Evolutionary conservation across 805 yeast genomes (phyloP).

Genomic region (Saturnispora zaruensis): DNA sequence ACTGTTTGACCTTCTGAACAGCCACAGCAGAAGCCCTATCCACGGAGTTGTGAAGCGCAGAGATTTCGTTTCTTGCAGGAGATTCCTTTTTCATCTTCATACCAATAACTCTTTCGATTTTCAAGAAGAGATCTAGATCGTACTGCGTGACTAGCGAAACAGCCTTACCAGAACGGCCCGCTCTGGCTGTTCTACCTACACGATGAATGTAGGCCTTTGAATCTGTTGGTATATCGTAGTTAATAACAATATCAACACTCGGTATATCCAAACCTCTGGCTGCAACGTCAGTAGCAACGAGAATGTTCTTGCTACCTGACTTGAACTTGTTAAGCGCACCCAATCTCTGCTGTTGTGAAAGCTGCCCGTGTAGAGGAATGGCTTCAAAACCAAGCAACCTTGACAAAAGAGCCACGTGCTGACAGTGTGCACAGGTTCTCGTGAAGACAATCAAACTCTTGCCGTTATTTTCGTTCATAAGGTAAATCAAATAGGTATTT

Average conservation of each 20-base stretch:
- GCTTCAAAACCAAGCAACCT: conserved; percentile 80
- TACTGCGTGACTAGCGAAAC: conserved; percentile 88
- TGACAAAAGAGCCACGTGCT: conserved; percentile 75
- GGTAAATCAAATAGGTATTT: conserved; percentile 75
- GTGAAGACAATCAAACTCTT: conserved; percentile 86
- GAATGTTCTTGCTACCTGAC: conserved; percentile 56
- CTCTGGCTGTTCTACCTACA: conserved; percentile 97
- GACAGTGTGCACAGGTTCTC: conserved; percentile 92
- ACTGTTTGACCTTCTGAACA: conserved; percentile 64
- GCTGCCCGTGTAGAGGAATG: conserved; percentile 90
- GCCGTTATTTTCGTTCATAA: conserved; percentile 75
- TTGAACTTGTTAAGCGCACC: conserved; percentile 77
- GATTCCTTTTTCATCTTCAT: conserved; percentile 79
- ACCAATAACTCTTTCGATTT: conserved; percentile 81
- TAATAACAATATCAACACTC: conserved; percentile 77
- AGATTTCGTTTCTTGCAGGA: conserved; percentile 67
- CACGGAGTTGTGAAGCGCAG: conserved; percentile 74
- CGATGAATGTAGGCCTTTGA: conserved; percentile 95
- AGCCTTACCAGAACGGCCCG: conserved; percentile 83
- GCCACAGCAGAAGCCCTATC: conserved; percentile 91
- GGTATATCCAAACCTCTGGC: conserved; percentile 97
- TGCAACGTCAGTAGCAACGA: conserved; percentile 87
- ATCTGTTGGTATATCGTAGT: conserved; percentile 91
- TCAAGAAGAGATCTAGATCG: conserved; percentile 77
- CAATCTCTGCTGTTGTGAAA: conserved; percentile 74